Evolutionary conservation across 2,329 filamentous ascomycete species (phyloP).

Genomic region (Karstenula rhodostoma): DNA sequence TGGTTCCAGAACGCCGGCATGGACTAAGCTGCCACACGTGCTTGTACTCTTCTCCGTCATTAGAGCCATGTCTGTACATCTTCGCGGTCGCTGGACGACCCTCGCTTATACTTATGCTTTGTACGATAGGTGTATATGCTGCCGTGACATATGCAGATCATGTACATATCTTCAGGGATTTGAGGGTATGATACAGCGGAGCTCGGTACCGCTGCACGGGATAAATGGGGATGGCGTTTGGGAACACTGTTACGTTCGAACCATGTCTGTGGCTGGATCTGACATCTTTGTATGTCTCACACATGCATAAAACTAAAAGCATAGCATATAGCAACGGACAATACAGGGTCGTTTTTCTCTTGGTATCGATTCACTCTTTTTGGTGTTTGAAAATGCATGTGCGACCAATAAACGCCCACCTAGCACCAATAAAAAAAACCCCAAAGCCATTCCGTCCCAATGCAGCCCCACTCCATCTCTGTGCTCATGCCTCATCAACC

Average conservation of each 20-base stretch:
- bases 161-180: neutral
- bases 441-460: neutral
- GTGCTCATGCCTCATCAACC: conserved; percentile 27
- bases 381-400: neutral
- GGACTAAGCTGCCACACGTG: conserved; percentile 57
- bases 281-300: neutral
- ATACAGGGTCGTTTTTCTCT: neutral
- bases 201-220: neutral
- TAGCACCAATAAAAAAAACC: neutral
- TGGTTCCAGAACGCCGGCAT: conserved; percentile 97
- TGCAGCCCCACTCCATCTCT: neutral
- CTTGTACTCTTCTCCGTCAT: neutral
- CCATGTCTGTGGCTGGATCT: neutral
- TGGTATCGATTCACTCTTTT: neutral
- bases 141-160: neutral
- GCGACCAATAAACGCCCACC: conserved; percentile 1
- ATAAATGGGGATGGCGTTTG: neutral
- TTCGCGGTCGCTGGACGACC: conserved; percentile 4
- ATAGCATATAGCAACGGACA: neutral
- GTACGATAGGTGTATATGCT: conserved; percentile 3
- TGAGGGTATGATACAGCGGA: neutral
- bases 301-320: neutral
- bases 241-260: neutral
- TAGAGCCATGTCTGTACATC: neutral
- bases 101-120: neutral